phyloP scores from a whole-genome alignment of 1,284 basidiomycete species.

The Thelephora terrestris region DNA sequence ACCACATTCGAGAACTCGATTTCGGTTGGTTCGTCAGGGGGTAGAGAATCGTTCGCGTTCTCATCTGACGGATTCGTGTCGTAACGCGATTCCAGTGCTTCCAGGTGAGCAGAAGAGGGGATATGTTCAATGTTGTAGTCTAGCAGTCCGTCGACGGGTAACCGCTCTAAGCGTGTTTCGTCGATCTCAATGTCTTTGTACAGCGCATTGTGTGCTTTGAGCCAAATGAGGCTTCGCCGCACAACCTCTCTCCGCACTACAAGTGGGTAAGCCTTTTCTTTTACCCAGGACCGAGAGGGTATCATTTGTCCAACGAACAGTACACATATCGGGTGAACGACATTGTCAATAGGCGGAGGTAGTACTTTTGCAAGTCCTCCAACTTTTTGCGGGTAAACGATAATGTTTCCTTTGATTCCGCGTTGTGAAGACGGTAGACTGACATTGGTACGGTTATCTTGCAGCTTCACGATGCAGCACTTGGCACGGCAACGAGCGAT shows the following conservation, averaged over 20 bases:
- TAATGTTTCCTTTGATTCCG: conserved; percentile 25
- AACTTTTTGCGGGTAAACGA: conserved; percentile 26
- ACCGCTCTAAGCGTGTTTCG: conserved; percentile 9
- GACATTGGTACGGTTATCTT: too few species aligned
- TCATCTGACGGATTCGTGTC: conserved; percentile 6
- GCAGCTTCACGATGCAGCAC: too few species aligned
- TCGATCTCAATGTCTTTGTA: conserved; percentile 21
- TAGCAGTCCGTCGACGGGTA: conserved; percentile 12
- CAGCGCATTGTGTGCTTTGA: conserved; percentile 23
- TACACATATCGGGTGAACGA: conserved; percentile 14
- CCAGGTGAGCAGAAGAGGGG: conserved; percentile 7
- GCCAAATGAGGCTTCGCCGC: conserved; percentile 21
- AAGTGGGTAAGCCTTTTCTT: conserved; percentile 19
- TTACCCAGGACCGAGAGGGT: conserved; percentile 23
- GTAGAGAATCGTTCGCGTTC: conserved; percentile 15
- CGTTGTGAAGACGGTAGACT: too few species aligned
- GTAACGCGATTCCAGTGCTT: conserved; percentile 16
- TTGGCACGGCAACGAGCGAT: too few species aligned
- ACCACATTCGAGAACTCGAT: conserved; percentile 10
- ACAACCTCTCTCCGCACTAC: conserved; percentile 20
- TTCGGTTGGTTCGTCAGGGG: too few species aligned
- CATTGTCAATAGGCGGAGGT: conserved; percentile 3
- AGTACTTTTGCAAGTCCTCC: conserved; percentile 16
- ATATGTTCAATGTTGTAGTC: conserved; percentile 22
- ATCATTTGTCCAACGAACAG: conserved; percentile 25